phyloP scores from a whole-genome alignment of 1,284 basidiomycete genomes.

The Ganoderma sp. region DNA sequence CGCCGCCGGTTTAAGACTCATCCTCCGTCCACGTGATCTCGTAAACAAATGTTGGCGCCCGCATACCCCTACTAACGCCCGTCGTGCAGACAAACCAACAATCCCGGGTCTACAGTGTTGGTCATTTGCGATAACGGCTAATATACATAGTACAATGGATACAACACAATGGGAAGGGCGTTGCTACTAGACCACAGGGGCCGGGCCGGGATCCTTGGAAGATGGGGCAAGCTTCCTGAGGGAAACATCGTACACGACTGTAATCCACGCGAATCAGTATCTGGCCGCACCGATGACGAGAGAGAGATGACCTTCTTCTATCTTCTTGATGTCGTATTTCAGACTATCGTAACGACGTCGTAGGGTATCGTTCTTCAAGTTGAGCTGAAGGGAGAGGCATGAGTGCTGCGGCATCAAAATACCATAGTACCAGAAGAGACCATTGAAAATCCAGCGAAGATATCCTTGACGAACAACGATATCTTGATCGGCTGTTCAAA shows the following conservation, averaged over 20 bases:
- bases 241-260: constrained; percentile 87
- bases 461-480: constrained; percentile 80
- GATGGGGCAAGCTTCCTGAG: constrained; percentile 65
- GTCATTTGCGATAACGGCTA: background rate
- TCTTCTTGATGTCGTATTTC: constrained; percentile 89
- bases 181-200: background rate
- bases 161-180: background rate
- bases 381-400: constrained; percentile 56
- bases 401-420: too few relatives aligned
- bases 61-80: background rate
- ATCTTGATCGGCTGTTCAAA: constrained; percentile 82
- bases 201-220: constrained; percentile 6
- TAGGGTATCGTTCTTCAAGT: constrained; percentile 84
- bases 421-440: constrained; percentile 44
- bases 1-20: constrained; percentile 18
- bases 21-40: constrained; percentile 23
- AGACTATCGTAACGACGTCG: constrained; percentile 82
- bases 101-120: background rate
- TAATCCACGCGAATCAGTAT: background rate
- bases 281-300: constrained; percentile 1
- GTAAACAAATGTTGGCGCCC: constrained; percentile 14
- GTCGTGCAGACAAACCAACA: too few relatives aligned
- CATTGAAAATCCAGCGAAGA: constrained; percentile 85
- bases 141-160: background rate
- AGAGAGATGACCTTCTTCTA: constrained; percentile 74